Evolutionary conservation across 1,284 basidiomycete species (phyloP), one percentile per base, ranked within the genome.

Genomic region (Ustilago cynodontis): DNA sequence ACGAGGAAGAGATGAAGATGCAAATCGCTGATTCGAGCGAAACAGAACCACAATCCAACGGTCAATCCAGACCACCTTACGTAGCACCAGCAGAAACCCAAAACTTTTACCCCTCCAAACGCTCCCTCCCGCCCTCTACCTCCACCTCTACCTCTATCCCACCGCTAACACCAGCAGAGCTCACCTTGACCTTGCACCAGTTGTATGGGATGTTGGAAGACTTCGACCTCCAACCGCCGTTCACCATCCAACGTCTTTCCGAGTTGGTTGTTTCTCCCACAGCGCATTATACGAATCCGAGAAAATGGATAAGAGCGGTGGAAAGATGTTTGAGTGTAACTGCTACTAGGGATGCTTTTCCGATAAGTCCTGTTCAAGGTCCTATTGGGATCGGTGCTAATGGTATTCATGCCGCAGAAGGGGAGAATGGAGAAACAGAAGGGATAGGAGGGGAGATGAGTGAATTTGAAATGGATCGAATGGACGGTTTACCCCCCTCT

Each of bases 191-290:
- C 13, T 51, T 39, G 1, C 13, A 18, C 2, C 28, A n/a, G 1
- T 43, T 76, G 11, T 79, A 54, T 35, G 16, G 50, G 33, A 65
- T 77, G 65, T 60, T 79, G 6, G 78, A 79, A 35, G 78, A 79
- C 49, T 79, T 79, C 64, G 78, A 79, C 60, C 18, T 56, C 1
- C 72, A 80, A 56, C 78, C 79, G 13, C 79, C 79, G 13, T 81
- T 81, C 55, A 81, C 79, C 26, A 78, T 81, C 41, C 79, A 81
- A 47, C 71, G 79, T 1, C 59, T 81, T 5, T 64, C 62, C 49
- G 79, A 80, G 43, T 59, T 81, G 1, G 53, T 78, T 11, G 33
- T 78, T 4, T 8, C 28, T 1, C 79, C 79, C 0, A 62, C 54
- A 2, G 9, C 11, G 56, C 74, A 79, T 54, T 76, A 79, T 57